A percentile compares a stretch with the other conserved stretches of the same genome.
phyloP scores from a whole-genome alignment of 768 basidiomycete species.

The Lactifluus hygrophoroides region DNA sequence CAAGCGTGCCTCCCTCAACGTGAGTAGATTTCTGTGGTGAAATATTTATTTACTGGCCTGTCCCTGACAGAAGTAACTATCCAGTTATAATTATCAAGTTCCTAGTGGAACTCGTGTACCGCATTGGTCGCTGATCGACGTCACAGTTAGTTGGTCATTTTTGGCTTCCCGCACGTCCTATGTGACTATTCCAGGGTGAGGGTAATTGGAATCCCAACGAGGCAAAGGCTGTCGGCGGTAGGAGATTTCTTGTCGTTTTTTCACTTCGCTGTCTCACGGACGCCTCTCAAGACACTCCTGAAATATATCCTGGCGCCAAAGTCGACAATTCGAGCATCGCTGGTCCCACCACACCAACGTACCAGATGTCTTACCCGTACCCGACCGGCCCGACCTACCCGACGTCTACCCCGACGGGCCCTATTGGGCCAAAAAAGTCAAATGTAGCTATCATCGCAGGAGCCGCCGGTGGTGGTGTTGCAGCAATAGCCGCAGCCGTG shows the following conservation, averaged over 20 bases:
- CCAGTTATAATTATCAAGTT: conserved; percentile 1
- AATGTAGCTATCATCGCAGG: not conserved
- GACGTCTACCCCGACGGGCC: too few relatives aligned
- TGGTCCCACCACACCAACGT: too few relatives aligned
- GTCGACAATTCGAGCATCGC: too few relatives aligned
- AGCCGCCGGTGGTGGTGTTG: not conserved
- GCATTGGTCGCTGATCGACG: not conserved
- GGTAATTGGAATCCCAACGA: not conserved
- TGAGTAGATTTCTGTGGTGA: too few relatives aligned
- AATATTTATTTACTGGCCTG: not conserved
- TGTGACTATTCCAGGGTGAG: not conserved
- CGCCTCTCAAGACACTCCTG: not conserved
- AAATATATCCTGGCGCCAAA: not conserved
- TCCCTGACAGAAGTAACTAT: not conserved
- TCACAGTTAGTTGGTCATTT: not conserved
- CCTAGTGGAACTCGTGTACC: conserved; percentile 4
- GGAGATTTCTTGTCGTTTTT: not conserved
- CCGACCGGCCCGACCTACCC: too few relatives aligned
- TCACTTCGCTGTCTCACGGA: not conserved
- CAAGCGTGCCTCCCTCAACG: too few relatives aligned
- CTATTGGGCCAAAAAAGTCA: not conserved
- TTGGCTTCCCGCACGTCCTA: too few relatives aligned
- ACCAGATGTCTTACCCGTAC: too few relatives aligned
- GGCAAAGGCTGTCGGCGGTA: not conserved
- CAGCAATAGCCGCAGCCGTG: not conserved